Base-by-base conservation (phyloP, 2,329 filamentous ascomycete genomes). In the Aspergillus hortae region DNA sequence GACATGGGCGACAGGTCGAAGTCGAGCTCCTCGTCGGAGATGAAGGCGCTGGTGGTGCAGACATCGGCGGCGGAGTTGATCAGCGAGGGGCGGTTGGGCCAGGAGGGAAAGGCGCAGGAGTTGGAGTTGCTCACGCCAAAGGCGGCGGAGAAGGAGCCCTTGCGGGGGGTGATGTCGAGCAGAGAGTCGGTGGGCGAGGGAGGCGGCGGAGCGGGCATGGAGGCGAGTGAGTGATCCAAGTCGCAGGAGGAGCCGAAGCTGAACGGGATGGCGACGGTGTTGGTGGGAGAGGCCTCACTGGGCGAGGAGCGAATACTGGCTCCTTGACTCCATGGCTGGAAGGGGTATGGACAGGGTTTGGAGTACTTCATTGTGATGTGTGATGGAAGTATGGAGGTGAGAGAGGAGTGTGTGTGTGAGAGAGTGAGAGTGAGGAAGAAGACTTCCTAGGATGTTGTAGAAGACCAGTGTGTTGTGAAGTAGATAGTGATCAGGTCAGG, bases 61-160 rank as follows among this genome's bases (percentile, higher is more conserved):
- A 62, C 55, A 10, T 66, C 62, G 3, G 68, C 64, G 42, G 68
- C 63, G 48, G 59, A 59, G 54, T 54, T 67, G 43, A 68, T 62
- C 17, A 75, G 65, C 7, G 70, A 70, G 2, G 69, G 62, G 4
- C 72, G 60, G 63, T 74, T 74, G 43, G 72, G 72, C 72, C 72
- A 75, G 4, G 72, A 74, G 7, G 72, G 72, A 46, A 74, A 75
- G 4, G 72, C 72, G 53, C 72, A 75, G 47, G 70, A 65, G 25
- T 48, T 46, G 40, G 15, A 19, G 44, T 67, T 71, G 60, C 66
- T 71, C 63, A 70, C 65, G 6, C 69, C 68, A 50, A 67, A 66
- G 32, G 66, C 60, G 23, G 60, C 66, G 21, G 71, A 73, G 63
- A 74, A 74, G 33, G 70, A 73, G 7, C 67, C 70, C 56, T 73